phyloP scores from a whole-genome alignment of 2,329 filamentous ascomycete species.

The Alternaria sp. region DNA sequence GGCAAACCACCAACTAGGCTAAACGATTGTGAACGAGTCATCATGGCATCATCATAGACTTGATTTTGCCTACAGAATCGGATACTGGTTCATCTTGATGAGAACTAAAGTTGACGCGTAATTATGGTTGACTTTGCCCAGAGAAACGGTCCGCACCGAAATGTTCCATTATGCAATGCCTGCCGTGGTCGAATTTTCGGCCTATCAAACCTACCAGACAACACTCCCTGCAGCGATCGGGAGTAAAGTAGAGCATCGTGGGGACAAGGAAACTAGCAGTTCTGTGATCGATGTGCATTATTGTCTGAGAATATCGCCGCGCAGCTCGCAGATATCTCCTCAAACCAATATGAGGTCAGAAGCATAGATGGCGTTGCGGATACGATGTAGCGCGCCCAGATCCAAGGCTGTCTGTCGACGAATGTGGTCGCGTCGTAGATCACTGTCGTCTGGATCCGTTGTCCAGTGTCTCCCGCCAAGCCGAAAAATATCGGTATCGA shows the following conservation, averaged over 20 bases:
- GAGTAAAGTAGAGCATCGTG: slow-evolving; percentile 3
- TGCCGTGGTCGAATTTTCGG: slow-evolving; percentile 4
- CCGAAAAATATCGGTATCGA: background rate
- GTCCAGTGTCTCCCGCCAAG: background rate
- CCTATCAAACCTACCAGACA: slow-evolving; percentile 4
- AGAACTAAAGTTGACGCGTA: slow-evolving; percentile 5
- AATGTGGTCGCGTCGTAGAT: slow-evolving; percentile 1
- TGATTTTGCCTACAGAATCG: background rate
- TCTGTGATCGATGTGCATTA: background rate
- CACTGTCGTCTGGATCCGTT: slow-evolving; percentile 2
- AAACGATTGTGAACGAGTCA: slow-evolving; percentile 2
- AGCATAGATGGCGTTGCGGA: background rate
- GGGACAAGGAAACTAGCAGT: background rate
- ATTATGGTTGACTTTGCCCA: slow-evolving; percentile 1
- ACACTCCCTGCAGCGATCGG: slow-evolving; percentile 8
- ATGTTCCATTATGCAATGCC: slow-evolving; percentile 8
- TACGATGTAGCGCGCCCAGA: slow-evolving; percentile 1
- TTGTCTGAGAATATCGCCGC: background rate
- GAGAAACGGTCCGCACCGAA: slow-evolving; percentile 9
- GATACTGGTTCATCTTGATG: background rate
- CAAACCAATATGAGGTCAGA: background rate
- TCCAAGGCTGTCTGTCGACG: background rate
- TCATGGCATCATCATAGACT: slow-evolving; percentile 7
- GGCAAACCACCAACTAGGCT: background rate
- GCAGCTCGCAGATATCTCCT: slow-evolving; percentile 4